Percentiles rank a stretch among this genome's conserved stretches.
Evolutionary conservation across 441 rosid genomes (phyloP).

Genomic region (Francoa sonchifolia): DNA sequence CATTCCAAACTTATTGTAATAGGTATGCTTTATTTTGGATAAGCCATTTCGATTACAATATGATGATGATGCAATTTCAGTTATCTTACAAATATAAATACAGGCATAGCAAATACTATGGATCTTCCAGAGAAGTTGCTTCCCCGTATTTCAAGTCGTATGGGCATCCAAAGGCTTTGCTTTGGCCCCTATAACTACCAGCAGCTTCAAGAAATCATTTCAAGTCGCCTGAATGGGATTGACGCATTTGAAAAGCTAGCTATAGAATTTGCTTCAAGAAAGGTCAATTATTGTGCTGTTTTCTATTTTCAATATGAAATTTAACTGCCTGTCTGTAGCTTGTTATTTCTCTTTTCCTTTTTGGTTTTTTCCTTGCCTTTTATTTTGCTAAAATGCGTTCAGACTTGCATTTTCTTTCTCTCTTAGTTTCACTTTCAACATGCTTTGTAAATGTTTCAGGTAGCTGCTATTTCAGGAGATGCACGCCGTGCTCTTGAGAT

Average conservation of each 20-base stretch:
- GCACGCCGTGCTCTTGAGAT: conserved; percentile 96
- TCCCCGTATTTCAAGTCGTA: conserved; percentile 92
- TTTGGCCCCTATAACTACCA: conserved; percentile 86
- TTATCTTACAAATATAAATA: conserved; percentile 5
- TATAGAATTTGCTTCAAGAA: conserved; percentile 89
- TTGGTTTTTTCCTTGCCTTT: too few species aligned
- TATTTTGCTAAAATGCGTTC: background rate
- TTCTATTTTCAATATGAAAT: conserved; percentile 1
- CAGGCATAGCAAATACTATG: conserved; percentile 98
- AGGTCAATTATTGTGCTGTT: conserved; percentile 28
- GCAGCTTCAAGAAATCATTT: conserved; percentile 91
- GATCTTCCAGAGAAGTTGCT: conserved; percentile 97
- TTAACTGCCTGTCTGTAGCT: too few species aligned
- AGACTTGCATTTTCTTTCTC: background rate
- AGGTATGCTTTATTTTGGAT: conserved; percentile 26
- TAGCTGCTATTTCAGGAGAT: conserved; percentile 95
- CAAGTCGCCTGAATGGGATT: conserved; percentile 64
- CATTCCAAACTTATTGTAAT: conserved; percentile 75
- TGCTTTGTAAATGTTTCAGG: conserved; percentile 25
- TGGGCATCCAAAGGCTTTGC: conserved; percentile 95
- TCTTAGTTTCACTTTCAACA: conserved; percentile 8
- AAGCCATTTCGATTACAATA: background rate
- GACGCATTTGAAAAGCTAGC: conserved; percentile 90
- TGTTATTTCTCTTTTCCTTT: too few species aligned
- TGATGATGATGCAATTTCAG: conserved; percentile 6